Evolutionary conservation across 2,329 filamentous ascomycete genomes (phyloP).

Genomic region (Alternaria sp.): DNA sequence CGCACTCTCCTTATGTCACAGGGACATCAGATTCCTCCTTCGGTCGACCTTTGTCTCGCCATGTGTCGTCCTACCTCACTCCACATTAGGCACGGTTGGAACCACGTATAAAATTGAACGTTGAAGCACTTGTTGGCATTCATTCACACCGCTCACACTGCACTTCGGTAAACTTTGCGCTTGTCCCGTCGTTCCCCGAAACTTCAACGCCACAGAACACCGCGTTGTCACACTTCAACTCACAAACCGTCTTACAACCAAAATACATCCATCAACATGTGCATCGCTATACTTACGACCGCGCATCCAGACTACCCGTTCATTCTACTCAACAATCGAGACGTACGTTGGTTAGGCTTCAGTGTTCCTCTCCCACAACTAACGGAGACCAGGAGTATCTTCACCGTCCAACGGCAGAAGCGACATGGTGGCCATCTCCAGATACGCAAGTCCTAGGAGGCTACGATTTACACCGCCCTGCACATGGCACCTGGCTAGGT

Average conservation of each 20-base stretch:
- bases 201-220: constrained; percentile 8
- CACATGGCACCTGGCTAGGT: constrained; percentile 70
- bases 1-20: constrained; percentile 8
- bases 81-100: constrained; percentile 30
- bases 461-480: constrained; percentile 65
- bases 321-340: constrained; percentile 59
- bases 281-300: constrained; percentile 58
- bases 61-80: constrained; percentile 41
- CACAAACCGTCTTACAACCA: neutral
- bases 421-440: constrained; percentile 66
- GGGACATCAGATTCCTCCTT: constrained; percentile 8
- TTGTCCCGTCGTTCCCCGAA: constrained; percentile 20
- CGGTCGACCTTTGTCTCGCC: constrained; percentile 10
- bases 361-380: neutral
- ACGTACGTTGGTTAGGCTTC: constrained; percentile 40
- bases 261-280: constrained; percentile 42
- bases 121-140: constrained; percentile 23
- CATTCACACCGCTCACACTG: constrained; percentile 37
- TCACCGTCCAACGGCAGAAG: constrained; percentile 64
- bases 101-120: constrained; percentile 40
- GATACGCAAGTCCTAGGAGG: constrained; percentile 64
- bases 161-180: constrained; percentile 9
- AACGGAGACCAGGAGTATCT: constrained; percentile 62
- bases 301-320: constrained; percentile 58
- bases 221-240: neutral